Percentiles rank a stretch among this genome's conserved stretches.
Evolutionary conservation across 2,329 filamentous ascomycete species (phyloP).

Genomic region (Trichoderma arundinaceum): DNA sequence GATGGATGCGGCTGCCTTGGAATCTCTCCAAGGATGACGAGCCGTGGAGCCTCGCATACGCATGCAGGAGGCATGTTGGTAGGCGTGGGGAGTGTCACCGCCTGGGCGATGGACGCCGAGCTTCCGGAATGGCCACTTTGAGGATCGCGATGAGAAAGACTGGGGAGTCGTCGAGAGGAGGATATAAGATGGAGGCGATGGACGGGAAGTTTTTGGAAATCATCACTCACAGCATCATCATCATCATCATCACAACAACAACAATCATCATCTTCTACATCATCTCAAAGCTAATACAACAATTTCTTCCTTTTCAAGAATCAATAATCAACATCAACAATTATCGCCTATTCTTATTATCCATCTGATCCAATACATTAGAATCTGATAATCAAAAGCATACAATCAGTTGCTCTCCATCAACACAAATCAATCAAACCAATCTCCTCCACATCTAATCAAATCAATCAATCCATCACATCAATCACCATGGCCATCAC

Average conservation of each 20-base stretch:
- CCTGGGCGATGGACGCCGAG: background rate
- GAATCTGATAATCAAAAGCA: background rate
- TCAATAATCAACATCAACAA: background rate
- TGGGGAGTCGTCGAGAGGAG: background rate
- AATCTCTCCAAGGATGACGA: background rate
- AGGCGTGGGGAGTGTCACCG: background rate
- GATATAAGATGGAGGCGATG: slow-evolving; percentile 18
- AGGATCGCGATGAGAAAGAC: background rate
- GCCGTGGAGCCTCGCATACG: background rate
- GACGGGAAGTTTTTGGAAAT: background rate
- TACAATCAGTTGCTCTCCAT: background rate
- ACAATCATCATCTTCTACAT: no score
- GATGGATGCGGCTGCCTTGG: background rate
- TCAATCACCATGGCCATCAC: slow-evolving; percentile 31
- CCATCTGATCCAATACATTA: background rate
- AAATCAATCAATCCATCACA: slow-evolving; percentile 36
- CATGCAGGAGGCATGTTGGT: background rate
- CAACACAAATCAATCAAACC: background rate
- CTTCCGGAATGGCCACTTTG: background rate
- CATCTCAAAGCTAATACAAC: slow-evolving; percentile 42
- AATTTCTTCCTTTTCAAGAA: background rate
- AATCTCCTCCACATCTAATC: background rate
- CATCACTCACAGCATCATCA: slow-evolving; percentile 20
- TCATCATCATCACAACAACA: background rate
- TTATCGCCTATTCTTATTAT: background rate